Evolutionary conservation across 2,329 filamentous ascomycete species (phyloP).

Genomic region (Calonectria naviculata): DNA sequence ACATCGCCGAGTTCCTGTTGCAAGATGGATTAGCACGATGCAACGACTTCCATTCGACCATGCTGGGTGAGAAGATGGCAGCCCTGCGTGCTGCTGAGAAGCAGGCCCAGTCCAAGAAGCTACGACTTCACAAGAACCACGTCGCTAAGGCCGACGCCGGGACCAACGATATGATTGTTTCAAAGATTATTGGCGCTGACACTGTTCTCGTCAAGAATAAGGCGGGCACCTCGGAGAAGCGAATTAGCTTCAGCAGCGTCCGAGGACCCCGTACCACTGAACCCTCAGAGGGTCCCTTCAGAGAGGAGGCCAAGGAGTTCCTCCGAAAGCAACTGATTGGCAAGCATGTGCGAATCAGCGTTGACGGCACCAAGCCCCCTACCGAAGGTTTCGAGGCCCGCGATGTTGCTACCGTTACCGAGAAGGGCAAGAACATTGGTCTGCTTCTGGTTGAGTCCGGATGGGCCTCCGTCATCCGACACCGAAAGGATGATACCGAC

Average conservation of each 20-base stretch:
- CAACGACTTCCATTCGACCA: slow-evolving; percentile 94
- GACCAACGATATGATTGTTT: slow-evolving; percentile 84
- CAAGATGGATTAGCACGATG: slow-evolving; percentile 91
- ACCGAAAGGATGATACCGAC: slow-evolving; percentile 94
- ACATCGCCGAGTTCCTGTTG: slow-evolving; percentile 91
- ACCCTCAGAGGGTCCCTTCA: slow-evolving; percentile 87
- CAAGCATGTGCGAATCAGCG: slow-evolving; percentile 89
- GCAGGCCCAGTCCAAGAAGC: slow-evolving; percentile 79
- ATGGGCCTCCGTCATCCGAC: slow-evolving; percentile 92
- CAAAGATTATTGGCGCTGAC: slow-evolving; percentile 88
- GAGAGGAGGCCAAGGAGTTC: slow-evolving; percentile 95
- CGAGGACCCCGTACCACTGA: slow-evolving; percentile 92
- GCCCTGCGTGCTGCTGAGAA: slow-evolving; percentile 87
- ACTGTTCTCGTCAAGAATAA: slow-evolving; percentile 90
- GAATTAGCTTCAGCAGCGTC: slow-evolving; percentile 91
- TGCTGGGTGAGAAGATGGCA: slow-evolving; percentile 91
- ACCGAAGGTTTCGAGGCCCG: slow-evolving; percentile 92
- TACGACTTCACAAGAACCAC: slow-evolving; percentile 85
- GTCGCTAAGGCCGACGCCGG: slow-evolving; percentile 75
- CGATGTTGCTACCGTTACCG: slow-evolving; percentile 89
- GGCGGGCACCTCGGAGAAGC: slow-evolving; percentile 82
- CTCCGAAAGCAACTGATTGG: slow-evolving; percentile 93
- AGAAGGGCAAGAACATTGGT: slow-evolving; percentile 88
- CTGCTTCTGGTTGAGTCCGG: slow-evolving; percentile 90
- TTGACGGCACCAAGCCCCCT: slow-evolving; percentile 92